Percentiles rank a stretch among this genome's conserved stretches.
Conservation (phyloP, 2,329 filamentous ascomycete genomes). For the Paraconiothyrium brasiliense region DNA sequence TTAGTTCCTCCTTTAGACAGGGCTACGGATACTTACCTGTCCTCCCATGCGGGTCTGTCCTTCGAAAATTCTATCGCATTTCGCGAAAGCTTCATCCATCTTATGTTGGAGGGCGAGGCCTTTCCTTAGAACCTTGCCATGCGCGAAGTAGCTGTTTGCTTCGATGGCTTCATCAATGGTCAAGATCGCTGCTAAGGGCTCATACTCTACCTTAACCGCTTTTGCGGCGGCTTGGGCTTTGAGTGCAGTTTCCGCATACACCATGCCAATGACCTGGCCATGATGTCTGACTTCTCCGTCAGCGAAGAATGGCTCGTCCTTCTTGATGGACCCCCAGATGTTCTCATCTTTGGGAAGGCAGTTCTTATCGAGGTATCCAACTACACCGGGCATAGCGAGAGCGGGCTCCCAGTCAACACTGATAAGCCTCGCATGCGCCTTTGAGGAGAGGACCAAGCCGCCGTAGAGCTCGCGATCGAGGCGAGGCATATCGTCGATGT, state of each 20-base stretch:
- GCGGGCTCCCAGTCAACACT: constrained; percentile 79
- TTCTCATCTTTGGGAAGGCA: constrained; percentile 86
- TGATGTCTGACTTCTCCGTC: constrained; percentile 86
- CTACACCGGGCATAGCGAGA: constrained; percentile 84
- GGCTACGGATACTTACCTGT: not conserved
- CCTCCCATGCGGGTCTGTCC: constrained; percentile 88
- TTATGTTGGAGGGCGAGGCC: constrained; percentile 65
- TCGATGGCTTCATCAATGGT: constrained; percentile 96
- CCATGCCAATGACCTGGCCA: constrained; percentile 89
- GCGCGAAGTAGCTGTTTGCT: constrained; percentile 83
- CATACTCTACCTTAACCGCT: constrained; percentile 86
- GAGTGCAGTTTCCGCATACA: constrained; percentile 80
- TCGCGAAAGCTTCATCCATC: constrained; percentile 75
- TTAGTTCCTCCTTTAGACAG: not conserved
- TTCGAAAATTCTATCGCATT: constrained; percentile 83
- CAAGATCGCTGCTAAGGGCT: constrained; percentile 84
- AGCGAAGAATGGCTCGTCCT: constrained; percentile 89
- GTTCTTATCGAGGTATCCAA: constrained; percentile 81
- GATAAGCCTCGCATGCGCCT: constrained; percentile 85
- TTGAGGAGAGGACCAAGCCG: constrained; percentile 85
- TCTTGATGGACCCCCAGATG: constrained; percentile 83
- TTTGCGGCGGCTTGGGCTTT: constrained; percentile 81
- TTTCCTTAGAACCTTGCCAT: constrained; percentile 80
- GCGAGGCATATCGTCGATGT: constrained; percentile 90
- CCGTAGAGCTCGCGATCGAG: constrained; percentile 87